Conservation (phyloP, 2,329 filamentous ascomycete genomes). For the Xylaria sp. region DNA sequence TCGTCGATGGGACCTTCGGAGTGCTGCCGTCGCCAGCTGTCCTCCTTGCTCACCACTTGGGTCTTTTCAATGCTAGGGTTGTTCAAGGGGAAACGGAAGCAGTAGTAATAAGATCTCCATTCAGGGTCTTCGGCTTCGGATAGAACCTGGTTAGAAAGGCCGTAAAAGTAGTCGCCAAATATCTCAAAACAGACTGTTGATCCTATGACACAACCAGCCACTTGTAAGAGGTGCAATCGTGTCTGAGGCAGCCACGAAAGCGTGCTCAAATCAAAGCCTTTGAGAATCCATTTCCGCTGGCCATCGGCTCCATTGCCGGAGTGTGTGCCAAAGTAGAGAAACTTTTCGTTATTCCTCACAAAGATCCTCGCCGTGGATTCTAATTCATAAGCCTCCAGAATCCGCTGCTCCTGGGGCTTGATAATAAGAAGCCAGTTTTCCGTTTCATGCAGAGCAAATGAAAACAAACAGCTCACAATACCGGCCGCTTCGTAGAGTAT, state of each 20-base stretch:
- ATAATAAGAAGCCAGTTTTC: conserved; percentile 51
- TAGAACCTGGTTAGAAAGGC: conserved; percentile 59
- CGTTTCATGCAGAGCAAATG: conserved; percentile 35
- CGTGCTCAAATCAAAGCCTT: conserved; percentile 44
- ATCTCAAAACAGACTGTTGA: conserved; percentile 68
- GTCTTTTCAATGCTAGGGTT: conserved; percentile 36
- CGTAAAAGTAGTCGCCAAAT: conserved; percentile 61
- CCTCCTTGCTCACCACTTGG: conserved; percentile 40
- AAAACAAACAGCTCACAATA: conserved; percentile 54
- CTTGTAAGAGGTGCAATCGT: conserved; percentile 49
- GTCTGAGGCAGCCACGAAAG: conserved; percentile 36
- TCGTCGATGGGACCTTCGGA: conserved; percentile 68
- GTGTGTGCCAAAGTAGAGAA: conserved; percentile 63
- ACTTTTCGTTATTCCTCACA: conserved; percentile 57
- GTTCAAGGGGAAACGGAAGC: conserved; percentile 55
- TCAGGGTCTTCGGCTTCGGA: conserved; percentile 59
- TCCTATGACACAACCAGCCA: conserved; percentile 61
- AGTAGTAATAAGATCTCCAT: conserved; percentile 66
- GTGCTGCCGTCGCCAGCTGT: conserved; percentile 62
- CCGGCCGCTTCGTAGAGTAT: conserved; percentile 53
- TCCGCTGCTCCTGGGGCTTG: conserved; percentile 35
- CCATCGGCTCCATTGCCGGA: conserved; percentile 49
- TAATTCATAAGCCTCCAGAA: conserved; percentile 41
- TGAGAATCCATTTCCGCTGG: conserved; percentile 58
- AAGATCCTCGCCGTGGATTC: conserved; percentile 54